Base-by-base conservation (phyloP, 176 grass and related monocot species). In the Oryza brachyantha region DNA sequence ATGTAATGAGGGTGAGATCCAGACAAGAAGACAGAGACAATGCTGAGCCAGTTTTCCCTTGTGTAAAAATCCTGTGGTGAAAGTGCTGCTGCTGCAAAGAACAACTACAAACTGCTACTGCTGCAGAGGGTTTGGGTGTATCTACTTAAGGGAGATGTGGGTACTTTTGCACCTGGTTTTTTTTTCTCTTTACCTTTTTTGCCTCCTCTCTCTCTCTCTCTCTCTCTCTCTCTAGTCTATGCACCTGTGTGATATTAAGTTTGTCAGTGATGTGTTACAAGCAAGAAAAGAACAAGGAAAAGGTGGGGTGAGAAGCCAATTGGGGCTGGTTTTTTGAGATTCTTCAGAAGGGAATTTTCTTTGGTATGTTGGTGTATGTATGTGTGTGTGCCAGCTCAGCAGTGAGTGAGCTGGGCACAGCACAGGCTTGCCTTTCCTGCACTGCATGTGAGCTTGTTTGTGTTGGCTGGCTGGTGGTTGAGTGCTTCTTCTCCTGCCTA, bases 361-460 rank as follows among this genome's bases (percentile, higher is more conserved):
- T 36, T 48, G 50, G 62, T 79, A 57, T 74, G 82, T 72, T 83
- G 55, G 32, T 79, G 78, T 57, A 40, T 61, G 35, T 55, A 75
- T 75, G 64, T 37, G 75, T 74, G 38, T 66, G 66, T 45, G 65
- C 82, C 82, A 89, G 77, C 77, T 89, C 82, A 77, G 82, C 81
- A 21, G 19, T 58, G 87, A 77, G 82, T 77, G 87, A 89, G 87
- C 87, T 89, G 87, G 71, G 72, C 82, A 85, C 82, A 81, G 82
- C 81, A 24, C 68, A 73, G 29, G 13, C 24, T 35, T 69, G 43
- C 64, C 64, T 50, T 31, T 17, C 29, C 29, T 45, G 19, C 76
- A 28, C 64, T 80, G 70, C 79, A 86, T 86, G 88, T 86, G 88
- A 68, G 68, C 68, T 61, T 78, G 79, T 81, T 72, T 85, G 52